Evolutionary conservation across 495 filamentous ascomycete species (phyloP), one percentile per base, ranked within the genome.

Genomic region (Penicillium coprophilum): DNA sequence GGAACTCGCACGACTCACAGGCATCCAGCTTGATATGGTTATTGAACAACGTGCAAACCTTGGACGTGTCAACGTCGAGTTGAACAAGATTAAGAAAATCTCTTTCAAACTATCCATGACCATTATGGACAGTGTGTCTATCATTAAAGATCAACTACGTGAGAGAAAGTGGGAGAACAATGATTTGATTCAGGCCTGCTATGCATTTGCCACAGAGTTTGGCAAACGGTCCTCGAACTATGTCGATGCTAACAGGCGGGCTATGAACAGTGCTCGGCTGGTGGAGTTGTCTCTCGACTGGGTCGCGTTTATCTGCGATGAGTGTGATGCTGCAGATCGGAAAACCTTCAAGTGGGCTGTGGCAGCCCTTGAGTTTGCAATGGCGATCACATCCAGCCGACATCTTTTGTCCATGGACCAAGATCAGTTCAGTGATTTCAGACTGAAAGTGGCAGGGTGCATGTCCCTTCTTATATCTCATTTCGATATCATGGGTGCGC

Each of bases 281-380:
- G 96, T 93, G 21, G 87, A 92, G 58, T 80, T 98, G 32, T 90
- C 94, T 20, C 80, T 98, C 4, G 92, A 98, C 65, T 98, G 94
- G 94, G 87, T 98, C 11, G 91, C 89, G 62, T 98, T 98, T 63
- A 91, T 98, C 53, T 96, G 91, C 70, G 94, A 98, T 69, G 93
- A 98, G 61, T 98, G 94, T 73, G 83, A 93, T 63, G 87, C 94
- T 6, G 88, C 90, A n/a, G 92, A 98, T 68, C 81, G 92, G 54
- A 94, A 92, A 71, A 97, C 94, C 0, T 98, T 97, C 79, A 87
- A 90, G 52, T 98, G 94, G 94, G 90, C 94, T 19, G 94, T 98
- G 38, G 83, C 89, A 53, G 94, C 94, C 4, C 80, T 98, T 11
- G 94, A 98, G 68, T 97, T 97, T 66, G 90, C 92, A 23, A 97